Conservation (phyloP, 1,139 yeast species). For the Lodderomyces metapsilosis region DNA sequence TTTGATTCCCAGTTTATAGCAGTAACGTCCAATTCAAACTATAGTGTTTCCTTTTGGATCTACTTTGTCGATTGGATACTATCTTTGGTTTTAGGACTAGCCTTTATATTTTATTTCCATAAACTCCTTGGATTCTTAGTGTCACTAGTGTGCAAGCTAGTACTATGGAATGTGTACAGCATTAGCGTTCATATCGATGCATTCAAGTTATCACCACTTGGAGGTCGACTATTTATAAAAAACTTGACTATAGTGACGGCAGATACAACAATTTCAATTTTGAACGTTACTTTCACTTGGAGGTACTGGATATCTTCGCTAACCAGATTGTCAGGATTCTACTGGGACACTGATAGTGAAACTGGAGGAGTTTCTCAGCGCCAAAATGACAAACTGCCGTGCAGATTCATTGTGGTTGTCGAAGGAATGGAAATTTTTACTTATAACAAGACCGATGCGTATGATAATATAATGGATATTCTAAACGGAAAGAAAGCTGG, state of each 20-base stretch:
- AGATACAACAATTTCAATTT: slow-evolving; percentile 66
- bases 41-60: slow-evolving; percentile 65
- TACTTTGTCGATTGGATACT: slow-evolving; percentile 82
- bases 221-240: slow-evolving; percentile 78
- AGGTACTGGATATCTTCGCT: slow-evolving; percentile 72
- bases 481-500: slow-evolving; percentile 23
- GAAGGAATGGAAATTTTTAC: slow-evolving; percentile 82
- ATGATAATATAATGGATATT: slow-evolving; percentile 58
- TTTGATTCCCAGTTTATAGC: slow-evolving; percentile 25
- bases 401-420: slow-evolving; percentile 56
- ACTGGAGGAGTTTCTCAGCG: slow-evolving; percentile 15
- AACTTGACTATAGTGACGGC: slow-evolving; percentile 69
- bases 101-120: slow-evolving; percentile 73
- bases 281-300: slow-evolving; percentile 82
- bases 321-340: slow-evolving; percentile 48
- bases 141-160: slow-evolving; percentile 48
- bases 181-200: slow-evolving; percentile 69
- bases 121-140: slow-evolving; percentile 66
- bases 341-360: slow-evolving; percentile 22
- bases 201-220: slow-evolving; percentile 69
- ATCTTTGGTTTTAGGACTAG: slow-evolving; percentile 58
- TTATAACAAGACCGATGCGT: slow-evolving; percentile 76
- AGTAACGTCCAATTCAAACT: slow-evolving; percentile 16
- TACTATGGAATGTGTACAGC: slow-evolving; percentile 62
- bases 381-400: slow-evolving; percentile 51